Evolutionary conservation across 2,329 filamentous ascomycete species (phyloP).

Genomic region (Fusarium pseudograminearum): DNA sequence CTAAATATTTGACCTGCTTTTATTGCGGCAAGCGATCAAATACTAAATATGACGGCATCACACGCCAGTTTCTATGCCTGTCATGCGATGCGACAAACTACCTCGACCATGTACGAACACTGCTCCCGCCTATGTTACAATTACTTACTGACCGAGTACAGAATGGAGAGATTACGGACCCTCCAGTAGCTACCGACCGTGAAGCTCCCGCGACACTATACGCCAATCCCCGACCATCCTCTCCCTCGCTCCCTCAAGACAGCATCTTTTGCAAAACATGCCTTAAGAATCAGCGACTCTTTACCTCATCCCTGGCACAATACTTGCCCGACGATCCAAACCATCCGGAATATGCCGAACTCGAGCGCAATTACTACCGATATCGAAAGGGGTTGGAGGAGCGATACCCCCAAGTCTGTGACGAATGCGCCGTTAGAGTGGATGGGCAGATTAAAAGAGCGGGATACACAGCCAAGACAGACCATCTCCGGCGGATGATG

Average conservation of each 20-base stretch:
- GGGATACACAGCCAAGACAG: slow-evolving; percentile 86
- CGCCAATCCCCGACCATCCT: slow-evolving; percentile 57
- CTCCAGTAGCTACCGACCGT: slow-evolving; percentile 70
- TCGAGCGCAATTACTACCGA: slow-evolving; percentile 75
- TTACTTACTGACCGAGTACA: slow-evolving; percentile 53
- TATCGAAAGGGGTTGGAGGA: slow-evolving; percentile 81
- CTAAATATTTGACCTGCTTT: slow-evolving; percentile 75
- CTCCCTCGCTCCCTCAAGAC: slow-evolving; percentile 40
- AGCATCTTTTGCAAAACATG: slow-evolving; percentile 79
- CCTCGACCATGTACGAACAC: slow-evolving; percentile 77
- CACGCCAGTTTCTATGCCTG: slow-evolving; percentile 77
- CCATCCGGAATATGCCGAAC: slow-evolving; percentile 76
- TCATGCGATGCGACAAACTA: slow-evolving; percentile 90
- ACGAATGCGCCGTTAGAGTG: slow-evolving; percentile 80
- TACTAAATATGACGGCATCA: slow-evolving; percentile 66
- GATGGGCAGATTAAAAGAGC: slow-evolving; percentile 75
- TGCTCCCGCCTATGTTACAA: accelerated
- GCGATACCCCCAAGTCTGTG: slow-evolving; percentile 90
- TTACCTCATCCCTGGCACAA: slow-evolving; percentile 79
- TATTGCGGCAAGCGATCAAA: slow-evolving; percentile 81
- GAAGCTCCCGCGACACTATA: slow-evolving; percentile 60
- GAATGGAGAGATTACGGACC: slow-evolving; percentile 91
- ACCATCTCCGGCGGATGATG: slow-evolving; percentile 80
- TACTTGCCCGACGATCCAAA: slow-evolving; percentile 76
- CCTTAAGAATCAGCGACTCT: slow-evolving; percentile 87